Evolutionary conservation across 2,329 filamentous ascomycete genomes (phyloP).

Genomic region (Stagonosporopsis cucurbitacearum): DNA sequence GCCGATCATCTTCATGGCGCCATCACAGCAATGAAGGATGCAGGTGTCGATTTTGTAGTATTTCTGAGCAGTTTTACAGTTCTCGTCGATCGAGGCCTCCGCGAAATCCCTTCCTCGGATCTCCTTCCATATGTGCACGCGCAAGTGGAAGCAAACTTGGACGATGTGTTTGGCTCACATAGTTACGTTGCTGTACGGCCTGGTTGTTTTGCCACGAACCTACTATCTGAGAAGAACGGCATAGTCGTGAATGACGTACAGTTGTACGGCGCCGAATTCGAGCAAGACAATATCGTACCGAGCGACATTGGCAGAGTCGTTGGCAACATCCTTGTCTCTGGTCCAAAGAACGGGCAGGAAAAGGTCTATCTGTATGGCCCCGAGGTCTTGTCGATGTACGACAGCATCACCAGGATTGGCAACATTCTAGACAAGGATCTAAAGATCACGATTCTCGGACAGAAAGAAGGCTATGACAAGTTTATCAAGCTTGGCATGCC

Average conservation of each 20-base stretch:
- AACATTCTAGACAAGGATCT: slow-evolving; percentile 44
- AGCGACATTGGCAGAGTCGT: slow-evolving; percentile 56
- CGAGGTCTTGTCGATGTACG: slow-evolving; percentile 38
- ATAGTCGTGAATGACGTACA: slow-evolving; percentile 44
- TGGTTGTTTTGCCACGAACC: slow-evolving; percentile 55
- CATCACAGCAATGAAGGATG: slow-evolving; percentile 53
- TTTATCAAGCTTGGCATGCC: slow-evolving; percentile 10
- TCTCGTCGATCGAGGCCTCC: slow-evolving; percentile 20
- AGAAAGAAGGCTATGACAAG: slow-evolving; percentile 29
- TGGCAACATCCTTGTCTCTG: slow-evolving; percentile 50
- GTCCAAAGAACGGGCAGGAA: slow-evolving; percentile 31
- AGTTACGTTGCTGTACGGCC: slow-evolving; percentile 53
- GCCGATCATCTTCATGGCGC: slow-evolving; percentile 51
- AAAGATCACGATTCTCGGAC: slow-evolving; percentile 26
- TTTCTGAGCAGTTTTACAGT: slow-evolving; percentile 52
- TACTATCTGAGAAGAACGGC: slow-evolving; percentile 33
- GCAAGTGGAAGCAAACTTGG: slow-evolving; percentile 53
- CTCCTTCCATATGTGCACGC: slow-evolving; percentile 53
- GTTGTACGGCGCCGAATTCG: slow-evolving; percentile 37
- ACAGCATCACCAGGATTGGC: slow-evolving; percentile 39
- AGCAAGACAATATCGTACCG: slow-evolving; percentile 52
- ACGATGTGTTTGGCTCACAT: slow-evolving; percentile 49
- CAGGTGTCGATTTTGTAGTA: slow-evolving; percentile 55
- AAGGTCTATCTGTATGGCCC: slow-evolving; percentile 51
- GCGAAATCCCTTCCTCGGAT: slow-evolving; percentile 1